phyloP scores from a whole-genome alignment of 1,284 basidiomycete genomes.

The Inonotus hispidus region DNA sequence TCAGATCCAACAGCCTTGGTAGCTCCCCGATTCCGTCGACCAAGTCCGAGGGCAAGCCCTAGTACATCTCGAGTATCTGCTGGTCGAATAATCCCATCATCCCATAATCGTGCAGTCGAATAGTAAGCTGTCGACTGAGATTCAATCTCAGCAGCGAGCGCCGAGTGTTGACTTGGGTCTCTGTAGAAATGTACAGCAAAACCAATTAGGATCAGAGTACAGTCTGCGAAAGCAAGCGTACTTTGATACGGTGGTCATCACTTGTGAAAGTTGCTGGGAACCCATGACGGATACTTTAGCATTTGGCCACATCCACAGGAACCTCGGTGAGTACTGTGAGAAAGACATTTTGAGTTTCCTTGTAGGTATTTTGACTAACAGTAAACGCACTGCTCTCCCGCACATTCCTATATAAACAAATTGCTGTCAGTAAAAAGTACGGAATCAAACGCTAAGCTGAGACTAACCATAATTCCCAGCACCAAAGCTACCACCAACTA shows the following conservation, averaged over 20 bases:
- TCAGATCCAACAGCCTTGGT: constrained; percentile 22
- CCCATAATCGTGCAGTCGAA: constrained; percentile 88
- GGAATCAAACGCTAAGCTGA: constrained; percentile 5
- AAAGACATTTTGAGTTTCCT: not conserved
- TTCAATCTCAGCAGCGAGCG: constrained; percentile 79
- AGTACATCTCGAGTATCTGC: constrained; percentile 87
- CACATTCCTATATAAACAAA: constrained; percentile 63
- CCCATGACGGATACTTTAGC: constrained; percentile 98
- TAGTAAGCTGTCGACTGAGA: constrained; percentile 82
- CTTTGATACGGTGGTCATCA: constrained; percentile 89
- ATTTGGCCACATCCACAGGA: constrained; percentile 99
- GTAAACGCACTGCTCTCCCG: constrained; percentile 67
- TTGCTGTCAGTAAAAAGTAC: not conserved
- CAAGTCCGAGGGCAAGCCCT: constrained; percentile 78
- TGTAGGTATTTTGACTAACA: not conserved
- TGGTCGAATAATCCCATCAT: constrained; percentile 91
- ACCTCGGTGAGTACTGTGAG: constrained; percentile 80
- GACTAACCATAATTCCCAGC: constrained; percentile 87
- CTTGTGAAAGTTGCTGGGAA: constrained; percentile 84
- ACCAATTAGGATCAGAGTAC: not conserved
- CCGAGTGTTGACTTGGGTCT: constrained; percentile 69
- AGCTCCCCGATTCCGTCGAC: constrained; percentile 40
- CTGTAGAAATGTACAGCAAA: constrained; percentile 31
- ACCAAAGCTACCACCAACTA: constrained; percentile 94
- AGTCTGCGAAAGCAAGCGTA: constrained; percentile 29